Base-by-base conservation (phyloP, 768 basidiomycete genomes). In the Strobilomyces dryophilus region DNA sequence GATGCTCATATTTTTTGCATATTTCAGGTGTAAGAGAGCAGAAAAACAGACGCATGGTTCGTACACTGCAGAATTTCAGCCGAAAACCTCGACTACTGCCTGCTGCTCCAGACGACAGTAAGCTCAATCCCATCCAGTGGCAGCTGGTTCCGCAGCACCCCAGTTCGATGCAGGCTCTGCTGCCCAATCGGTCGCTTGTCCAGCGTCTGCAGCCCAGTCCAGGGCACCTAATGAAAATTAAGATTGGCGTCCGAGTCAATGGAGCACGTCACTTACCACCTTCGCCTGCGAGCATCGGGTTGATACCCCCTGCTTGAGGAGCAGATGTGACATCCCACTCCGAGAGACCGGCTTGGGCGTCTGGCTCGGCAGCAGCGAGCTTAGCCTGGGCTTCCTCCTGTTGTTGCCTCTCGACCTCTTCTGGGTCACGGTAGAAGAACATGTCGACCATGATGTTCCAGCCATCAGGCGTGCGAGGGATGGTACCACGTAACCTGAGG, bases 351-450 rank as follows among this genome's bases (percentile, higher is more conserved):
- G 75, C 72, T 61, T 81, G 87, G 41, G 67, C 72, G 52, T 73
- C 82, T 58, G 79, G 83, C 47, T 81, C 82, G 56, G 82, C 79
- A 59, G 82, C 78, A 47, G 73, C 72, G 47, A 76, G 74, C 75
- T 94, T 94, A 63, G 90, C 90, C 58, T 87, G 84, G 26, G 91
- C 90, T 71, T 92, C 92, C 70, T 93, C 95, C 67, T 90, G 86
- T 69, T 93, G 91, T 76, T 98, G 95, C 76, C 89, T 92, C 84
- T 98, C 95, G 63, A 98, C 90, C 75, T 99, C 97, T 72, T 99
- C 95, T 56, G 95, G 94, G 76, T 98, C 95, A 67, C 95, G 91
- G 84, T 98, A 98, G 87, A 98, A 94, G 88, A 95, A 95, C 87
- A 95, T 89, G 74, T 95, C 95, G 61, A 95, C 93, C 92, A 98